Base-by-base conservation (phyloP, 2,329 filamentous ascomycete species). In the Penicillium sclerotigenum region DNA sequence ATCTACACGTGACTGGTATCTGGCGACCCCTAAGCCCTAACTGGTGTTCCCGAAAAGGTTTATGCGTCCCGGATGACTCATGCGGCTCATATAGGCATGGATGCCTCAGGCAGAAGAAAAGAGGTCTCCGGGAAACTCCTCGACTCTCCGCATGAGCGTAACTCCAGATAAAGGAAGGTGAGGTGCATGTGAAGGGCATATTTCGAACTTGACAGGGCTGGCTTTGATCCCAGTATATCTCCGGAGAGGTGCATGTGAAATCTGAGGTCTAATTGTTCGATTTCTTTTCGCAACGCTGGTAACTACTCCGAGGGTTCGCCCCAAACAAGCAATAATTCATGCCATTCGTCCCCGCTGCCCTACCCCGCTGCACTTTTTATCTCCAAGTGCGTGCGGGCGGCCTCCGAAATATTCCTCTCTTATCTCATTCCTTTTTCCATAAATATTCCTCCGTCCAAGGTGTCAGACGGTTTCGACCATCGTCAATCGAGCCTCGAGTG, bases 1-100 rank as follows among this genome's bases (percentile, higher is more conserved):
- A 67, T 62, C 50, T 54, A 49, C 69, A 70, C 63, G 65, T 71
- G 68, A 69, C 31, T 33, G 3, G 58, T 71, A 66, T 67, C 46
- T 29, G 3, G 0, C 7, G 5, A 22, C 57, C 53, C 53, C 52
- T 43, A 48, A 66, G 59, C 68, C 67, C 68, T 70, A 64, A 16
- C 8, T 34, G 10, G 11, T 8, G 2, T 7, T 9, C 28, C 38
- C 5, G 18, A 43, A 43, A 34, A 34, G 48, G 37, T 51, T 34
- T 34, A 34, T 24, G 11, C 24, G 24, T 22, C 9, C 10, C 10
- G 14, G 48, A 51, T 51, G 37, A 50, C 47, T 50, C 37, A 42
- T 50, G 37, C 20, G 16, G 48, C 37, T 34, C 8, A 24, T 4
- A 14, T 13, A 26, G 16, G 14, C 11, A 11, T 3, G n/a, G 0